Conservation (phyloP, 257 asterid species). For the Solanum chilense region DNA sequence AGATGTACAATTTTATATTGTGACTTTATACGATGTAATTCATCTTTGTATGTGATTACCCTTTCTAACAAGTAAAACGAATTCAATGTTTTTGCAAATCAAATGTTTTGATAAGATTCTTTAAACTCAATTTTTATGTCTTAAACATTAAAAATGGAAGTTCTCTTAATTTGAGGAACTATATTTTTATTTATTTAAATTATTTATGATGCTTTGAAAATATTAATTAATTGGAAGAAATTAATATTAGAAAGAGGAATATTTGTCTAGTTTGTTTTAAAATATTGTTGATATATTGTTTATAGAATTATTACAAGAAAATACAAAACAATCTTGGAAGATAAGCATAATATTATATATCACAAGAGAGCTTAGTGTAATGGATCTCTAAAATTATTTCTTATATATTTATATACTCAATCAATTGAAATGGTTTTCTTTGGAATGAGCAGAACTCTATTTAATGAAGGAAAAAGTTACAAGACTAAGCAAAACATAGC, state of each 20-base stretch:
- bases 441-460: background rate
- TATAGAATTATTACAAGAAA: background rate
- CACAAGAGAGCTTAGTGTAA: background rate
- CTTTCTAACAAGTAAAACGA: background rate
- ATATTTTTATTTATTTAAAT: too few species aligned
- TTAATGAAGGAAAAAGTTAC: background rate
- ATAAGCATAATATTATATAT: background rate
- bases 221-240: background rate
- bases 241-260: background rate
- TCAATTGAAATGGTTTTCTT: background rate
- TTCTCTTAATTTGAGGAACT: background rate
- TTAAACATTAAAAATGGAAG: background rate
- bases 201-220: background rate
- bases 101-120: background rate
- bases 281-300: too few species aligned
- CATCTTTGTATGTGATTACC: background rate
- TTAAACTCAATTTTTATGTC: background rate
- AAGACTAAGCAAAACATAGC: background rate
- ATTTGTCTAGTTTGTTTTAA: too few species aligned
- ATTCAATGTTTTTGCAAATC: background rate
- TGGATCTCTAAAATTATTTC: background rate
- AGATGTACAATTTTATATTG: too few species aligned
- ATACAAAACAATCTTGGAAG: background rate
- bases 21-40: background rate
- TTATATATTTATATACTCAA: background rate